Evolutionary conservation across 2,329 filamentous ascomycete genomes (phyloP).

Genomic region (Ilyonectria robusta): DNA sequence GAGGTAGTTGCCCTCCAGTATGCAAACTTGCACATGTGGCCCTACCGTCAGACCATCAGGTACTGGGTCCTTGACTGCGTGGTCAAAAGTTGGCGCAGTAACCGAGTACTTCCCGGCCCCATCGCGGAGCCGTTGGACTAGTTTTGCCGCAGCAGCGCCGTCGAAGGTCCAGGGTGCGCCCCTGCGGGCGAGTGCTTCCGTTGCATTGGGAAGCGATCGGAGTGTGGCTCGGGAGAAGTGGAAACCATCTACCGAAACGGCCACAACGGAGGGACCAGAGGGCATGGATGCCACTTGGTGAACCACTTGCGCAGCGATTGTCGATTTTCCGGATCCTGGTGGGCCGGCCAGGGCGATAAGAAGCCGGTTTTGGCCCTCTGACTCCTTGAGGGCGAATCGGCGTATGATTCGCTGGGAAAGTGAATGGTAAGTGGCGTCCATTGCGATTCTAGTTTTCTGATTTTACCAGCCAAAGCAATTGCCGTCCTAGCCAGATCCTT

Average conservation of each 20-base stretch:
- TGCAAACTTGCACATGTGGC: conserved; percentile 70
- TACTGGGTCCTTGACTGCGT: conserved; percentile 81
- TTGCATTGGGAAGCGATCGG: conserved; percentile 47
- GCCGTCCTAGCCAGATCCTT: too few relatives aligned
- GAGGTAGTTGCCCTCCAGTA: conserved; percentile 79
- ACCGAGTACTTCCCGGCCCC: conserved; percentile 35
- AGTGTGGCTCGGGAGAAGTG: conserved; percentile 47
- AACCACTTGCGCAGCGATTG: conserved; percentile 37
- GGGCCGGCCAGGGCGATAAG: conserved; percentile 40
- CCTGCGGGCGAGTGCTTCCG: conserved; percentile 49
- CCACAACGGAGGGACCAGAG: conserved; percentile 37
- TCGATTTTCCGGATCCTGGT: conserved; percentile 42
- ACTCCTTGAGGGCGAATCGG: conserved; percentile 40
- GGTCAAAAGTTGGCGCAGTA: conserved; percentile 80
- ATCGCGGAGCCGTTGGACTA: conserved; percentile 38
- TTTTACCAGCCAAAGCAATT: too few relatives aligned
- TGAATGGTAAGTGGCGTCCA: conserved; percentile 46
- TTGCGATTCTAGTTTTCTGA: conserved; percentile 13
- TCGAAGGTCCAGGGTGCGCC: conserved; percentile 54
- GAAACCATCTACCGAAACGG: conserved; percentile 50
- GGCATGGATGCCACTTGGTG: conserved; percentile 28
- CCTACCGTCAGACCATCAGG: conserved; percentile 74
- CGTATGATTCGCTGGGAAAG: conserved; percentile 39
- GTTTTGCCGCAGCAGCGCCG: conserved; percentile 37
- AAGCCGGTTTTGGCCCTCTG: conserved; percentile 32